Evolutionary conservation across 2,329 filamentous ascomycete species (phyloP), one percentile per base, ranked within the genome.

Genomic region (Hypoxylon sp.): DNA sequence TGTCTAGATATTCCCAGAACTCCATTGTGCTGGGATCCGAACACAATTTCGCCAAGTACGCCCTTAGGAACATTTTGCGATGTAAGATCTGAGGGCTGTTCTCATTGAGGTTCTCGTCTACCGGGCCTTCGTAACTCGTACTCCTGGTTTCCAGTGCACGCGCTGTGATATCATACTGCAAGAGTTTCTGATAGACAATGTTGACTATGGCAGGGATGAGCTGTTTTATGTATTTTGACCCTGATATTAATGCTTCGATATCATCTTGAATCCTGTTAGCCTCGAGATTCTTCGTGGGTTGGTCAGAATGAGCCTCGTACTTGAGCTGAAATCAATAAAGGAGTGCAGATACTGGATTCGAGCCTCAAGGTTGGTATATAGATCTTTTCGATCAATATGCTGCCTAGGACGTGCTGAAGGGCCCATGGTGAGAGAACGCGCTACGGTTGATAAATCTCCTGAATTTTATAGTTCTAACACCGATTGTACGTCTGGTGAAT

Each of bases 1-100:
- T 94, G 80, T 94, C 90, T 46, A 95, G 81, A 75, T 95, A 95
- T 73, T 91, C 87, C 91, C 92, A 95, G 77, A 93, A 93, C 66
- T 92, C 89, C 84, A 92, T 88, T 69, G 87, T 88, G 53, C 87
- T 89, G 0, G 90, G 90, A 73, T 94, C 91, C 4, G 88, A 90
- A 77, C 91, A 93, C 37, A 95, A 80, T 77, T 90, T 91, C 64
- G 85, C 88, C 30, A 95, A 81, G 71, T 94, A 95, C 56, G 90
- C 91, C n/a, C 90, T 82, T 54, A 89, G 77, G 74, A 94, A 94
- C 83, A 91, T 90, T 81, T 94, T 94, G 67, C 92, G 86, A 74
- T 93, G 87, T 71, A 90, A 78, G 69, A 95, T 93, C 77, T 93
- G 90, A 1, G 91, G 90, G 68, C 89, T 90, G 68, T 91, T 84